phyloP scores from a whole-genome alignment of 129 eudicot species.

The Lonicera japonica region DNA sequence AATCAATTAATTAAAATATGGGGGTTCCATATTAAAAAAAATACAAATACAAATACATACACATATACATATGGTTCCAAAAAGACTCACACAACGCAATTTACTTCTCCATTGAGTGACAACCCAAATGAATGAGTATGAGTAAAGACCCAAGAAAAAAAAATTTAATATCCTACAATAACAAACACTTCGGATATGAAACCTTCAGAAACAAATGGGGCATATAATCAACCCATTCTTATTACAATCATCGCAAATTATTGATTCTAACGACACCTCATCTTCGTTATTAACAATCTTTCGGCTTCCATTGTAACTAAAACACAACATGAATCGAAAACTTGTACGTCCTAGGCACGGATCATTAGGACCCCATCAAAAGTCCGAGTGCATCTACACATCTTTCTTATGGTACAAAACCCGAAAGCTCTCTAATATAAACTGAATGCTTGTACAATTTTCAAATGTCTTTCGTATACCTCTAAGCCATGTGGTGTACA shows the following conservation, averaged over 20 bases:
- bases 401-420: slow-evolving; percentile 57
- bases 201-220: slow-evolving; percentile 43
- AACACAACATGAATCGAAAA: slow-evolving; percentile 48
- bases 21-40: no score
- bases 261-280: slow-evolving; percentile 1
- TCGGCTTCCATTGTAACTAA: no score
- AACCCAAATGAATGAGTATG: no score
- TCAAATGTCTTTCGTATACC: no score
- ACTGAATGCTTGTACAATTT: slow-evolving; percentile 37
- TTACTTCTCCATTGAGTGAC: no score
- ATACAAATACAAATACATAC: no score
- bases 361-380: slow-evolving; percentile 41
- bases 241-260: slow-evolving; percentile 39
- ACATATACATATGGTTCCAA: no score
- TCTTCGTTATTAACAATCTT: slow-evolving; percentile 33
- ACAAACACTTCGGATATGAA: background rate
- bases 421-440: slow-evolving; percentile 48
- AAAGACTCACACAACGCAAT: no score
- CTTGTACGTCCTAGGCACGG: slow-evolving; percentile 68
- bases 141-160: background rate
- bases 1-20: no score
- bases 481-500: slow-evolving; percentile 87
- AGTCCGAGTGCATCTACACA: slow-evolving; percentile 76
- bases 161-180: background rate
- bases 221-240: no score